Percentiles rank a stretch among this genome's conserved stretches.
Conservation (phyloP, 2,329 filamentous ascomycete genomes). For the Whalleya microplaca region DNA sequence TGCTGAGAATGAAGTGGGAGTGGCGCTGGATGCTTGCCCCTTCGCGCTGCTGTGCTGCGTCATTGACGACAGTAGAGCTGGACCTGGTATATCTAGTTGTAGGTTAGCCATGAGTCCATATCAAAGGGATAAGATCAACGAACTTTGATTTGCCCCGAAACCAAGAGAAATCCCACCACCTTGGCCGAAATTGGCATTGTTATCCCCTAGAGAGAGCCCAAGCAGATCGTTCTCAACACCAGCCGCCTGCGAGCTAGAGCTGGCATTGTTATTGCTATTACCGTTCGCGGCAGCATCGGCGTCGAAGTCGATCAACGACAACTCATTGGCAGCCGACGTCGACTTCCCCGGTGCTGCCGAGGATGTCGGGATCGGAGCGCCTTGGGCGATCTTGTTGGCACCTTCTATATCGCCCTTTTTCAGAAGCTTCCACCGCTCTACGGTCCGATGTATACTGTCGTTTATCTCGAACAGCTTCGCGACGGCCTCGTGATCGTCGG, state of each 20-base stretch:
- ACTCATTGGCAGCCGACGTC: slow-evolving; percentile 68
- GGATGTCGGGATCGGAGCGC: slow-evolving; percentile 55
- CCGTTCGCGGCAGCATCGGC: slow-evolving; percentile 56
- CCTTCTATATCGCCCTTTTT: slow-evolving; percentile 92
- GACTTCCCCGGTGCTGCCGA: slow-evolving; percentile 58
- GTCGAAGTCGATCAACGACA: slow-evolving; percentile 93
- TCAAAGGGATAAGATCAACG: slow-evolving; percentile 36
- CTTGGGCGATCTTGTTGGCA: slow-evolving; percentile 81
- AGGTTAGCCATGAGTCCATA: slow-evolving; percentile 30
- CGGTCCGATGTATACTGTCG: slow-evolving; percentile 96
- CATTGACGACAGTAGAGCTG: slow-evolving; percentile 65
- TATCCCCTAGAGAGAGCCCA: slow-evolving; percentile 79
- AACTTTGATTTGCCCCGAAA: slow-evolving; percentile 71
- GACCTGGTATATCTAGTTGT: slow-evolving; percentile 63
- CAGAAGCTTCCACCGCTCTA: slow-evolving; percentile 92
- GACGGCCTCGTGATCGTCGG: slow-evolving; percentile 93
- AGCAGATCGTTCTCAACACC: slow-evolving; percentile 89
- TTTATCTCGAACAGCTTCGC: slow-evolving; percentile 96
- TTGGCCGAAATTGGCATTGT: slow-evolving; percentile 64
- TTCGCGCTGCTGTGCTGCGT: slow-evolving; percentile 64
- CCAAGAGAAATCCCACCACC: slow-evolving; percentile 84
- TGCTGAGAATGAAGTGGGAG: slow-evolving; percentile 54
- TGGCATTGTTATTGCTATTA: slow-evolving; percentile 45
- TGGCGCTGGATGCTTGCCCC: slow-evolving; percentile 42
- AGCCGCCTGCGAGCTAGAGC: slow-evolving; percentile 55